A percentile compares a stretch with the other conserved stretches of the same genome.
Conservation (phyloP, 768 basidiomycete genomes). For the Termitomyces sp. region DNA sequence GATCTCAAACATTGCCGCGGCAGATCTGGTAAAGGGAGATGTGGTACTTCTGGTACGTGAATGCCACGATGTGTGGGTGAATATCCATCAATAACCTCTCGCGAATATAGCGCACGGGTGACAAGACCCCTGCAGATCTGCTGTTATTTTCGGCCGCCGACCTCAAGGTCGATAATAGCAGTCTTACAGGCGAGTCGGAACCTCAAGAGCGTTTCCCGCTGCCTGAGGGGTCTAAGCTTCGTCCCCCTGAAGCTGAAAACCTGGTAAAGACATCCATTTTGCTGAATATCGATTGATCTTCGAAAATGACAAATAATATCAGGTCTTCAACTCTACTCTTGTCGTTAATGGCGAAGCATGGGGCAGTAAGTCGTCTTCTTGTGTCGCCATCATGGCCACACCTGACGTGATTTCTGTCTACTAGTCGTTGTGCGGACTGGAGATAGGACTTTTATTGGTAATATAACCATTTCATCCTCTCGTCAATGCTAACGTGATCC, state of each 20-base stretch:
- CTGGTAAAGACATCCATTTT: slow-evolving; percentile 32
- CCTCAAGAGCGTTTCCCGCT: slow-evolving; percentile 55
- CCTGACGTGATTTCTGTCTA: neutral
- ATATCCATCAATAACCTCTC: neutral
- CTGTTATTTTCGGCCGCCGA: slow-evolving; percentile 57
- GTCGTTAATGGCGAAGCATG: slow-evolving; percentile 71
- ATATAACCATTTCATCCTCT: neutral
- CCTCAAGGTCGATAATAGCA: slow-evolving; percentile 69
- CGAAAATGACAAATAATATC: neutral
- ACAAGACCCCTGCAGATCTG: slow-evolving; percentile 70
- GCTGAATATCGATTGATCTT: neutral
- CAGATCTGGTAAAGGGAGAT: slow-evolving; percentile 64
- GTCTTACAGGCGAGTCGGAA: slow-evolving; percentile 68
- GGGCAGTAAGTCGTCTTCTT: slow-evolving; percentile 43
- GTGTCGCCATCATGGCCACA: neutral
- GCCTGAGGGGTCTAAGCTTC: slow-evolving; percentile 39
- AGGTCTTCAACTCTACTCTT: slow-evolving; percentile 71
- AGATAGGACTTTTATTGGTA: slow-evolving; percentile 61
- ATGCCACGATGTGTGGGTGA: neutral
- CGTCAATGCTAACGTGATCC: neutral
- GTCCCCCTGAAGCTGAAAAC: slow-evolving; percentile 65
- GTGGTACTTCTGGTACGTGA: slow-evolving; percentile 53
- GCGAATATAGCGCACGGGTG: slow-evolving; percentile 49
- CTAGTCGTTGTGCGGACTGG: slow-evolving; percentile 64
- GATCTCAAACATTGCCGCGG: slow-evolving; percentile 53